These are phyloP conservation scores for Phytopythium cucurbitacearum DNA, from an alignment of 352 stramenopile genomes.

Conservation along the genomic window DNA sequence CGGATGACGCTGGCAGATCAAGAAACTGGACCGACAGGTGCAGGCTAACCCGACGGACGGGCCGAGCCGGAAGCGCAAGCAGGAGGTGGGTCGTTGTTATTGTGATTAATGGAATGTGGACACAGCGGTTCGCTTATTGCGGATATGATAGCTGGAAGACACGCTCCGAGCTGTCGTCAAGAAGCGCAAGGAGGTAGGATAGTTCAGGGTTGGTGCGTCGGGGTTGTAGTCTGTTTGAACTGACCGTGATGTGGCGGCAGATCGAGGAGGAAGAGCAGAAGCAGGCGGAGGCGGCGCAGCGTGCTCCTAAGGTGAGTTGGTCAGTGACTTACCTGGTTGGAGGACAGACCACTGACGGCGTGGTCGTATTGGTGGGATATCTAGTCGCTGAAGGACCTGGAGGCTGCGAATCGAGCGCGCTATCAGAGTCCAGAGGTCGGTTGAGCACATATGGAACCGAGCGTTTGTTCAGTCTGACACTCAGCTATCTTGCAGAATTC, in stretches of 20 bases:
- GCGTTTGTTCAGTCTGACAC: background rate
- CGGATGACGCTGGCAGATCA: conserved; percentile 22
- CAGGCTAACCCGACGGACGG: conserved; percentile 59
- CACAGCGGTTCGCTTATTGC: too few relatives aligned
- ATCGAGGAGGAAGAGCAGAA: conserved; percentile 38
- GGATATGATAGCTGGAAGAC: conserved; percentile 42
- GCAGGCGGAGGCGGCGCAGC: conserved; percentile 21
- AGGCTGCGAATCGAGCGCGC: conserved; percentile 46
- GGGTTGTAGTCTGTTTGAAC: background rate
- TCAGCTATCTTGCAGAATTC: conserved; percentile 40
- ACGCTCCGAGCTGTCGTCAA: conserved; percentile 63
- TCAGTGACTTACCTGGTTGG: background rate
- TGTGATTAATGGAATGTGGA: too few relatives aligned
- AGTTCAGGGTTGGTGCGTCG: background rate
- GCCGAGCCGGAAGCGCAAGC: conserved; percentile 66
- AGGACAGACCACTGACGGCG: background rate
- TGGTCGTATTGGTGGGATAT: conserved; percentile 3
- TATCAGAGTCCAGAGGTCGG: conserved; percentile 71
- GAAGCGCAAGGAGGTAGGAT: conserved; percentile 52
- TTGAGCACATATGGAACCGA: background rate
- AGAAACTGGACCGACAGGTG: conserved; percentile 59
- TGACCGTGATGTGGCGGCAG: conserved; percentile 8
- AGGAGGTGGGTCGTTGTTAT: conserved; percentile 25
- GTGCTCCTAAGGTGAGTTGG: conserved; percentile 22
- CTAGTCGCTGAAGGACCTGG: conserved; percentile 52